Evolutionary conservation across 768 basidiomycete genomes (phyloP), one percentile per base, ranked within the genome.

Genomic region (Amanita thiersii): DNA sequence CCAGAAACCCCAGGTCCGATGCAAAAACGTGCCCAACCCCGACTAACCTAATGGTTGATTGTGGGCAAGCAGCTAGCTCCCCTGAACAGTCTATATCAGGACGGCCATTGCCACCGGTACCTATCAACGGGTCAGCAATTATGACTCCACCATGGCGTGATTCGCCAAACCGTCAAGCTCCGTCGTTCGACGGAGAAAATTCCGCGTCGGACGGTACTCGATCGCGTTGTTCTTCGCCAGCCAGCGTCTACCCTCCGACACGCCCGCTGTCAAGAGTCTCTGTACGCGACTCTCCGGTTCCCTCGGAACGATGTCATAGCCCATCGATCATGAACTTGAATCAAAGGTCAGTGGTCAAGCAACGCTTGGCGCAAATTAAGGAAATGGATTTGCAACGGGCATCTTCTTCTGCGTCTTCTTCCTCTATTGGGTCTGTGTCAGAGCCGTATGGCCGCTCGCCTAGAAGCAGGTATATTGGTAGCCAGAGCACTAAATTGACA

Each of bases 271-370:
- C 56, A 26, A 36, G 47, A 39, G 32, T 49, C 20, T 58, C 52
- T 2, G 42, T 41, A 12, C 40, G 19, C 28, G 43, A 37, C 33
- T 48, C 48, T 32, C 47, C 31, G n/a, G 50, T 11, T 47, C 56
- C n/a, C 43, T 40, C 40, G 12, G 40, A 34, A 19, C 25, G 35
- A 30, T 43, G 42, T 37, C 34, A 20, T 9, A 81, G 76, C 44
- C 76, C 80, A 3, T 84, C 81, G 5, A 73, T 85, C 32, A 60
- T 70, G 19, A 77, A 81, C 44, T 66, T 85, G 11, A 72, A 68
- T 45, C 68, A 69, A 41, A 57, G 75, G 28, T 83, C 80, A 5
- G 71, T 84, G 17, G 83, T 86, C 34, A 75, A 72, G 45, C 73
- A 79, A 47, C 76, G 82, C 25, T 66, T 82, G 10, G 75, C 77